Conservation (phyloP, 768 basidiomycete genomes). For the Gautieria morchelliformis region DNA sequence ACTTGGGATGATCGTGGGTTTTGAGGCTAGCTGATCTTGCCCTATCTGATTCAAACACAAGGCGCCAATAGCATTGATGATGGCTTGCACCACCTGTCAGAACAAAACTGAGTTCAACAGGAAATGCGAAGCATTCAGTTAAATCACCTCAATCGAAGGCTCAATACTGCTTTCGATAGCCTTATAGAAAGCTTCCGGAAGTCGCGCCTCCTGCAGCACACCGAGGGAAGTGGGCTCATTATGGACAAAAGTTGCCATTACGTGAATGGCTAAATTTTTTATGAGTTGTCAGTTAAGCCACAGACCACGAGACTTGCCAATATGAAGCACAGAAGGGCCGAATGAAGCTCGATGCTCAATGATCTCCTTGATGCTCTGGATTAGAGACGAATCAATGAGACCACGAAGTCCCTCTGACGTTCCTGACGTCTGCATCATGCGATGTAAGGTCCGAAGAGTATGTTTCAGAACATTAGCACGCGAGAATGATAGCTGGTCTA, state of each 20-base stretch:
- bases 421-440: conserved; percentile 96
- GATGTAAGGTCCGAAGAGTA: conserved; percentile 82
- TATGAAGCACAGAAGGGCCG: conserved; percentile 76
- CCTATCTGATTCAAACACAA: conserved; percentile 90
- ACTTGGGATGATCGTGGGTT: conserved; percentile 73
- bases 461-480: conserved; percentile 82
- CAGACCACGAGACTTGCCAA: conserved; percentile 43
- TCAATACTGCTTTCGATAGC: conserved; percentile 80
- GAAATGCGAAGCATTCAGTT: neutral
- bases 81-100: conserved; percentile 74
- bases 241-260: conserved; percentile 95
- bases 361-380: conserved; percentile 81
- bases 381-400: conserved; percentile 80
- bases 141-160: conserved; percentile 71
- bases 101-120: neutral
- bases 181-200: conserved; percentile 85
- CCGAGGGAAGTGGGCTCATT: conserved; percentile 94
- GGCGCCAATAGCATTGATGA: conserved; percentile 93
- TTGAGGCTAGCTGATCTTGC: conserved; percentile 65
- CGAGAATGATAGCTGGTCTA: conserved; percentile 65
- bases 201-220: conserved; percentile 83
- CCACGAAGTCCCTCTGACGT: conserved; percentile 91
- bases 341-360: conserved; percentile 75
- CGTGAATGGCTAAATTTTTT: conserved; percentile 62
- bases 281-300: neutral